Base-by-base conservation (phyloP, 2,329 filamentous ascomycete genomes). In the Fusarium lyarnte region DNA sequence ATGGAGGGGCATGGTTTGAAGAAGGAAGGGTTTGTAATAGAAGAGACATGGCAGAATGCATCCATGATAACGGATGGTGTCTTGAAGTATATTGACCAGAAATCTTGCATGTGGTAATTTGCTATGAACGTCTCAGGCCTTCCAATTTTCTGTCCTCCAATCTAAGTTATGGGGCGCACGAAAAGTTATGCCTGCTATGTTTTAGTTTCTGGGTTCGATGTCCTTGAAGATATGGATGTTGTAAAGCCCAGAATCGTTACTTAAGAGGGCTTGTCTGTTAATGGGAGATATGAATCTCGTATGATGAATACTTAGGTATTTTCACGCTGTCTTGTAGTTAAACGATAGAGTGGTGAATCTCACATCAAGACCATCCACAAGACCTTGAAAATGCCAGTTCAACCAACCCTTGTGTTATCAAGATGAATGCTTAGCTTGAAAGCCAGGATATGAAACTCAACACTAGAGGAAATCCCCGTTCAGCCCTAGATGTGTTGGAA, bases 1-100 rank as follows among this genome's bases (percentile, higher is more conserved):
- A 55, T 63, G 52, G 66, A 64, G 66, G 62, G 62, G 70, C 57
- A 74, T 62, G 33, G 21, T 39, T 52, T 33, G 55, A 38, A 19
- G 33, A 33, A 29, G 31, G 43, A 41, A 67, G 45, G 53, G 63
- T 47, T 67, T 43, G 33, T 31, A 29, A 25, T 23, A 19, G 35
- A 31, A 29, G 35, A 42, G 25, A 29, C 14, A 42, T 42, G 36
- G 27, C 21, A 43, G 47, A 29, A 39, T 33, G 19, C 27, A 39
- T 25, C 25, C 25, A 31, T 29, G 27, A 42, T 23, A 42, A 43
- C 14, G 19, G 21, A 19, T 55, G 38, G 21, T 8, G 27, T 42
- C 38, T 31, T 25, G 27, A 31, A 19, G 21, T 55, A 27, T 17
- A 31, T n/a, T 29, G 36, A 8, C 12, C 21, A 17, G 12, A 39